phyloP scores from a whole-genome alignment of 2,329 filamentous ascomycete species.

The Aspergillus sergii region DNA sequence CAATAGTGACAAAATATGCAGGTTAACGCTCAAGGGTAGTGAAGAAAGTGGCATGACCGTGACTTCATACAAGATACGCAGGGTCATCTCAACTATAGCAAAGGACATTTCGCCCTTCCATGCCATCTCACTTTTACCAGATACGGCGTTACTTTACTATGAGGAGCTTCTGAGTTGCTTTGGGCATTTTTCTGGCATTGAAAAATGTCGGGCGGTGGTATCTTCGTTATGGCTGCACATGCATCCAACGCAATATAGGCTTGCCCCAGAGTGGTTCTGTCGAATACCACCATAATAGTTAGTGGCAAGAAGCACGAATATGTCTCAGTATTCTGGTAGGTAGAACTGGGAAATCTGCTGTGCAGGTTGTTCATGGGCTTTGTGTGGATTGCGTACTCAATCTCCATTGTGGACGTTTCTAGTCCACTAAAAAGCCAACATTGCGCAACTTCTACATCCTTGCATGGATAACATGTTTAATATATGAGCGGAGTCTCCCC shows the following conservation, averaged over 20 bases:
- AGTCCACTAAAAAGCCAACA: neutral
- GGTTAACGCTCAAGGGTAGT: neutral
- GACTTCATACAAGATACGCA: neutral
- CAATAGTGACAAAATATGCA: neutral
- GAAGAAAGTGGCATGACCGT: neutral
- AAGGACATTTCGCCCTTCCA: neutral
- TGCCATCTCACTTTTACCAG: neutral
- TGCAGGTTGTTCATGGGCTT: neutral
- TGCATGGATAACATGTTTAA: neutral
- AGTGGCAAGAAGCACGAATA: neutral
- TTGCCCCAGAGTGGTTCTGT: neutral
- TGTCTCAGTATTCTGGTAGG: neutral
- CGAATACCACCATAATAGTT: neutral
- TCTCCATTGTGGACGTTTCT: neutral
- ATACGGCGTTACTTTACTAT: neutral
- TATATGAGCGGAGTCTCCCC: neutral
- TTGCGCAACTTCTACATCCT: neutral
- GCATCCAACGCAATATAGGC: too few relatives aligned
- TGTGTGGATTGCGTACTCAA: neutral
- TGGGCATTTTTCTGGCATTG: too few relatives aligned
- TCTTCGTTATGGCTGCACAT: too few relatives aligned
- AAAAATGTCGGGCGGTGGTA: too few relatives aligned
- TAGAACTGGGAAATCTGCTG: neutral
- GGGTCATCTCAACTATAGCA: neutral
- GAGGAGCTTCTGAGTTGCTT: neutral